Evolutionary conservation across 148 eudicot species (phyloP), one percentile per base, ranked within the genome.

Genomic region (Arctostaphylos glauca): DNA sequence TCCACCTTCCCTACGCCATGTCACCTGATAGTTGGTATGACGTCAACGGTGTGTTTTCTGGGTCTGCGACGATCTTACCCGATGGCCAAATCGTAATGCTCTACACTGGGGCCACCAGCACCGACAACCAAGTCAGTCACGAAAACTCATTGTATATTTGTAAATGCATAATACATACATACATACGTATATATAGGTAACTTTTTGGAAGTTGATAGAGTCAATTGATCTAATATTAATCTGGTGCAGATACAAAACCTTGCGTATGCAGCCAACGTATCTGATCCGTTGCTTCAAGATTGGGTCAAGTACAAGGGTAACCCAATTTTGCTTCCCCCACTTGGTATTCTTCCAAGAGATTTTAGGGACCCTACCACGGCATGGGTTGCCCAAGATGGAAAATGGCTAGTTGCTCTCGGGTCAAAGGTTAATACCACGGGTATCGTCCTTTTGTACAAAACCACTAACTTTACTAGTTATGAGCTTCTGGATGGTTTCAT

Each of bases 331-430:
- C 87, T 86, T 76, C 98, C 99, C 7, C 99, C 98, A 5, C 83
- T 85, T 0, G 98, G 98, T 2, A 93, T 96, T 16, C 94, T 80
- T 14, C 0, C 48, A 0, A 86, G 87, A 85, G 93, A 96, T 62
- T 96, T 94, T 19, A 86, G 99, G 50, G 99, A 96, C 86, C 99
- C 99, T 0, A 93, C 95, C 0, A 96, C 99, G 0, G 95, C 95
- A 1, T 96, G 99, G 99, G 25, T 87, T 2, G 92, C 91, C n/a
- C 87, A 87, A 16, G 92, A 92, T 52, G 98, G 97, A 8, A 86
- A 87, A 47, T 96, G 97, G 97, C 87, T 93, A 80, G 70, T 96
- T 15, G 82, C 87, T 19, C 82, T 96, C 21, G 99, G 99, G 46
- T 90, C 99, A 0, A 93, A 89, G 87, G 64, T 86, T 38, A 87